Evolutionary conservation across 2,329 filamentous ascomycete genomes (phyloP), one percentile per base, ranked within the genome.

Genomic region (Pseudocercospora musae): DNA sequence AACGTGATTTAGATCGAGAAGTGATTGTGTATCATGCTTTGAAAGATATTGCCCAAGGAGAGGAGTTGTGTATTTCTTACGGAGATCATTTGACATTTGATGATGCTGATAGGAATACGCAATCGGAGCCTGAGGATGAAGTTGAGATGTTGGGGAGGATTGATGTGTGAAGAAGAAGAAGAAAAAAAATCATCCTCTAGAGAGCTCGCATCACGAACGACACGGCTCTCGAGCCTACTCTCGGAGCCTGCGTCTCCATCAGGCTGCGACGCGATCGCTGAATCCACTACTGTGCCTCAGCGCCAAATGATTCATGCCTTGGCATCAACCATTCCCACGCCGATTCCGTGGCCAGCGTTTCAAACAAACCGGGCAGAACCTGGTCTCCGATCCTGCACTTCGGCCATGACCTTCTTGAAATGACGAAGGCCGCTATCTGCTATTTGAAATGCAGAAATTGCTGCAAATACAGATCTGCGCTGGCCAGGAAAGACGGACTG

Each of bases 11-110:
- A 1, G 69, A 75, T 2, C 76, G 75, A 2, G 70, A 76, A 13
- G 66, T 83, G 0, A 77, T 85, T 18, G 79, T 78, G 0, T 86
- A 85, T 65, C 78, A 73, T 13, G 76, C 84, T 15, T 66, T 84
- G 29, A 74, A 80, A 66, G 78, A 84, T 62, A 80, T 86, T 15
- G 69, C 69, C 18, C 69, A 73, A n/a, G 83, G 82, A 13, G 82
- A 85, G 69, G 84, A 86, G 68, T 72, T 86, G 13, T 85, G 83
- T 64, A 82, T 82, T 68, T 81, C 79, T 9, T 82, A 82, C 65
- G 80, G 80, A 6, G 74, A 72, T 59, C 75, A 76, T 54, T 73
- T 82, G 63, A 81, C 78, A 15, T 82, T 82, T 69, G 74, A 76
- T 55, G 80, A 82, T 66, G 76, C 76, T 29, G 80, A 77, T 57